These are phyloP conservation scores for Schrenkiella parvula DNA, from an alignment of 345 rosid genomes.

Conservation along the genomic window DNA sequence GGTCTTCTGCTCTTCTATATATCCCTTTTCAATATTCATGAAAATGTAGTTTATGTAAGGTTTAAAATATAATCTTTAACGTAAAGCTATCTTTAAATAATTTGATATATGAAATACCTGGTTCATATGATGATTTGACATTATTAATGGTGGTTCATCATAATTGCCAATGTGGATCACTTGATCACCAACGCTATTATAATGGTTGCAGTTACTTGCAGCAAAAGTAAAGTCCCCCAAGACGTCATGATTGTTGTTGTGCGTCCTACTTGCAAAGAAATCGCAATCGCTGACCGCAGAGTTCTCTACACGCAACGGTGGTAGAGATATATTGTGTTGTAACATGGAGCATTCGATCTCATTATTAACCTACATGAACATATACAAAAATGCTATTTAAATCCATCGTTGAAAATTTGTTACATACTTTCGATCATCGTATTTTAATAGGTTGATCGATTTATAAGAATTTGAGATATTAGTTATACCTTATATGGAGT, in stretches of 20 bases:
- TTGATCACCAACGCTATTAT: conserved; percentile 25
- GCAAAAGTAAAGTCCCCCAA: conserved; percentile 52
- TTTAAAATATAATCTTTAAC: background rate
- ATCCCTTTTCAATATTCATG: conserved; percentile 27
- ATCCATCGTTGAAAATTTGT: background rate
- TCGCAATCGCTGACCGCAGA: conserved; percentile 37
- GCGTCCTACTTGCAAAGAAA: conserved; percentile 28
- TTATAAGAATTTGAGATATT: background rate
- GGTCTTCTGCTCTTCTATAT: conserved; percentile 52
- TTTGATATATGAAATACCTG: conserved; percentile 39
- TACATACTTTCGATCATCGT: background rate
- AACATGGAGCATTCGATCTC: conserved; percentile 33
- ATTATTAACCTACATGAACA: conserved; percentile 31
- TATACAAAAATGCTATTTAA: background rate
- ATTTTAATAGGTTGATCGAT: background rate
- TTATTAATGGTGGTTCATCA: conserved; percentile 45
- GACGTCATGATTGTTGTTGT: conserved; percentile 35
- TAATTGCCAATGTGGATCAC: conserved; percentile 42
- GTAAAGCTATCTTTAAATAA: background rate
- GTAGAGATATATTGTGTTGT: conserved; percentile 35
- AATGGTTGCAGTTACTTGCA: conserved; percentile 34
- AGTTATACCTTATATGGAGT: conserved; percentile 21
- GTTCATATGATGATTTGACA: conserved; percentile 56
- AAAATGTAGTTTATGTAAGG: background rate
- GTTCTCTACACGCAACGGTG: conserved; percentile 64